phyloP scores from a whole-genome alignment of 2,329 filamentous ascomycete species.

The Emericellopsis cladophorae region DNA sequence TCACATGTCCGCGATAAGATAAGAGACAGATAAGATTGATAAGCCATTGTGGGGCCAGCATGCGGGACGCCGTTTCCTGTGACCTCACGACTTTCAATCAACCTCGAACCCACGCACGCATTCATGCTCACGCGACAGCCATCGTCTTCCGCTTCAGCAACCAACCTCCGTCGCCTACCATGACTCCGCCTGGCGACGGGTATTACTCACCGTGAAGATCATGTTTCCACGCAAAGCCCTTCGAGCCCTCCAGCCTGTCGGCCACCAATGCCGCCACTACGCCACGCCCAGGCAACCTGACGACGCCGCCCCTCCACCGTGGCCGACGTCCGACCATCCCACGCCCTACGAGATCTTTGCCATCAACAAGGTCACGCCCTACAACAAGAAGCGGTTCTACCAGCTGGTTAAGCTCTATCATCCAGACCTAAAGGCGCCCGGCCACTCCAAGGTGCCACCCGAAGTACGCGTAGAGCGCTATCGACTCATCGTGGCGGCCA shows the following conservation, averaged over 20 bases:
- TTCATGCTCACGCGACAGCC: neutral
- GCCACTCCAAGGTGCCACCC: constrained; percentile 24
- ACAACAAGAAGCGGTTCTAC: constrained; percentile 77
- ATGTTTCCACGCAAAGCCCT: no score
- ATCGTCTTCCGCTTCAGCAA: neutral
- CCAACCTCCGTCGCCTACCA: neutral
- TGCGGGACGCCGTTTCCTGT: no score
- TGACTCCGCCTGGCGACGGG: neutral
- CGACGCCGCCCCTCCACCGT: constrained; percentile 14
- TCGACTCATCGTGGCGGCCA: constrained; percentile 74
- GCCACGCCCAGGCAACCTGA: neutral
- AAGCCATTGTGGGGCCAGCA: no score
- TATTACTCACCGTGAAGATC: no score
- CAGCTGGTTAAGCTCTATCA: constrained; percentile 93
- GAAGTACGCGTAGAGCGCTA: constrained; percentile 73
- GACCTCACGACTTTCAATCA: no score
- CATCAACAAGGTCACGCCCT: constrained; percentile 44
- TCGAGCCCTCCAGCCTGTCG: no score
- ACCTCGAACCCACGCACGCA: neutral
- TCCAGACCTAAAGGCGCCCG: constrained; percentile 43
- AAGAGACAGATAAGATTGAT: no score
- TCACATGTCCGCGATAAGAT: no score
- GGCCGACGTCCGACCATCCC: constrained; percentile 39
- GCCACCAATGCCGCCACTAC: neutral
- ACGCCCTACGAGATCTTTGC: constrained; percentile 88